Evolutionary conservation across 192 early-diverging fungal genomes (phyloP).

Genomic region (Phlyctochytrium planicorne): DNA sequence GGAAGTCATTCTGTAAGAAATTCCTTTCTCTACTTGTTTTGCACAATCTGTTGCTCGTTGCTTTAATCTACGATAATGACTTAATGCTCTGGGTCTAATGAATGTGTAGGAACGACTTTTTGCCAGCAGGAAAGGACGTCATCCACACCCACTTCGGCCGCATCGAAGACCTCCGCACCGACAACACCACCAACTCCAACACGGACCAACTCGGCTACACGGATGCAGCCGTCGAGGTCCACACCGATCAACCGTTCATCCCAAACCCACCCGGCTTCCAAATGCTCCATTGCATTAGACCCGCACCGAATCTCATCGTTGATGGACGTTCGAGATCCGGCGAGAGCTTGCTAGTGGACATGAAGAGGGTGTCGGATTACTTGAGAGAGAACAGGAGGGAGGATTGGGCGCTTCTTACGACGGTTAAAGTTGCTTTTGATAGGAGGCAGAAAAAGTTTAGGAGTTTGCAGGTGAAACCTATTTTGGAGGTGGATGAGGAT

Average conservation of each 20-base stretch:
- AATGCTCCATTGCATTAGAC: not conserved
- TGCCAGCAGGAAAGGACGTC: not conserved
- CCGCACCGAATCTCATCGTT: too few species aligned
- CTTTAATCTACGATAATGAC: too few species aligned
- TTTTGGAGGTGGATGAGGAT: not conserved
- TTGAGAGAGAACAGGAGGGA: not conserved
- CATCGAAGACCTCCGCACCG: constrained; percentile 1
- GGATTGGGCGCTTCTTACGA: not conserved
- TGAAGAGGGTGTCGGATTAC: not conserved
- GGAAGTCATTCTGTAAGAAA: not conserved
- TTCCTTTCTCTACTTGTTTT: too few species aligned
- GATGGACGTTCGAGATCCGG: not conserved
- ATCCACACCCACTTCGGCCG: not conserved
- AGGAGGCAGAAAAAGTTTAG: not conserved
- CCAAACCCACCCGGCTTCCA: not conserved
- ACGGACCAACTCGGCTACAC: not conserved
- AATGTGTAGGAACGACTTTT: not conserved
- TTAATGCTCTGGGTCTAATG: too few species aligned
- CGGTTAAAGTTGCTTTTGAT: not conserved
- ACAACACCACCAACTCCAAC: not conserved
- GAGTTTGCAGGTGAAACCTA: not conserved
- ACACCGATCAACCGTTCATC: not conserved
- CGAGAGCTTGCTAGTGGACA: not conserved
- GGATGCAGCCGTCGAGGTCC: not conserved
- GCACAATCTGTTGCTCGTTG: too few species aligned